A percentile compares a stretch with the other conserved stretches of the same genome.
phyloP scores from a whole-genome alignment of 768 basidiomycete genomes.

The Tricholoma terreum region DNA sequence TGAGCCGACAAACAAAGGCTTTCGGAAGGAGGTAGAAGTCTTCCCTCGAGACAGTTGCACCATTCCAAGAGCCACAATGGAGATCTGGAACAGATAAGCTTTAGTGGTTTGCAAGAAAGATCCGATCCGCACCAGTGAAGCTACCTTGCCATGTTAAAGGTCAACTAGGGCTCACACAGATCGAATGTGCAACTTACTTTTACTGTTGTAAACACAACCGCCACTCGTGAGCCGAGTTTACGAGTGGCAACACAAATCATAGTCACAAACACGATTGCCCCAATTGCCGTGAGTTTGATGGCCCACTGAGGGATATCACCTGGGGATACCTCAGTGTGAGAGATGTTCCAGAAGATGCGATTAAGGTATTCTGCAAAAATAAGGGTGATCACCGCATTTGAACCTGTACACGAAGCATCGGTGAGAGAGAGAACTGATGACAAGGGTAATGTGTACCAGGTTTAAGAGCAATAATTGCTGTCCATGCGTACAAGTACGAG shows the following conservation, averaged over 20 bases:
- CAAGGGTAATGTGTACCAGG: conserved; percentile 50
- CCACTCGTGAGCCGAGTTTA: conserved; percentile 74
- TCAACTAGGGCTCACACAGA: not conserved
- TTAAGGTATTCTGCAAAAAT: conserved; percentile 93
- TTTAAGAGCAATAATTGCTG: conserved; percentile 83
- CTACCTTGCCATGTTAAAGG: conserved; percentile 39
- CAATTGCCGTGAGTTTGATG: conserved; percentile 80
- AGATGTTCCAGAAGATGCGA: conserved; percentile 77
- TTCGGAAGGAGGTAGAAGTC: conserved; percentile 63
- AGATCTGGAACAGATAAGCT: conserved; percentile 40
- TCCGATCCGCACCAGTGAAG: conserved; percentile 54
- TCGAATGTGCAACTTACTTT: conserved; percentile 50
- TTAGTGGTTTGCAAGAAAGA: not conserved
- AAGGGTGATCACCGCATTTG: conserved; percentile 81
- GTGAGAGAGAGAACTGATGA: not conserved
- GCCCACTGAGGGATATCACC: conserved; percentile 87
- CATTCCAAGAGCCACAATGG: conserved; percentile 76
- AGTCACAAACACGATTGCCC: conserved; percentile 69
- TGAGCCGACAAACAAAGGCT: conserved; percentile 69
- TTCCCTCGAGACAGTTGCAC: conserved; percentile 71
- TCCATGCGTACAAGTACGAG: conserved; percentile 95
- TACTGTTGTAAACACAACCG: conserved; percentile 83
- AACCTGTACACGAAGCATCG: conserved; percentile 37
- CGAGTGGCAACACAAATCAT: conserved; percentile 76
- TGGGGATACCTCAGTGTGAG: conserved; percentile 67